Conservation (phyloP, 306 rosid species). For the Rosa multiflora region DNA sequence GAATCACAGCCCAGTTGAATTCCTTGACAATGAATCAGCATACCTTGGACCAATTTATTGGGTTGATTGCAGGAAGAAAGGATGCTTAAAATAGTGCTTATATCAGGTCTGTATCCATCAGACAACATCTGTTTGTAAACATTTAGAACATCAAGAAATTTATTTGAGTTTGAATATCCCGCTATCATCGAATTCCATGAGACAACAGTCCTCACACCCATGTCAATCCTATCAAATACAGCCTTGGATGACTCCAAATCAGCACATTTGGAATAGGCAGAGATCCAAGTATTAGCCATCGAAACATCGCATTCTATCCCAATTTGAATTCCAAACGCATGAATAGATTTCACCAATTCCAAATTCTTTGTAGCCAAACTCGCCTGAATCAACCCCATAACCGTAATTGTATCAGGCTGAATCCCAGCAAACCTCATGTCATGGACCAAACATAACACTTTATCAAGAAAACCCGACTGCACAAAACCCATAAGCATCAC, state of each 20-base stretch:
- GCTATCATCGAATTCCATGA: constrained; percentile 75
- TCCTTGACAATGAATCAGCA: constrained; percentile 59
- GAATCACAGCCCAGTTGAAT: constrained; percentile 57
- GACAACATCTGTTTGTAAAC: constrained; percentile 49
- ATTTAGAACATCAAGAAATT: constrained; percentile 32
- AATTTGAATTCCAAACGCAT: constrained; percentile 47
- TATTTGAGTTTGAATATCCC: constrained; percentile 49
- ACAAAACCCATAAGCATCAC: constrained; percentile 58
- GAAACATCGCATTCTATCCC: constrained; percentile 48
- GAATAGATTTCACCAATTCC: constrained; percentile 41
- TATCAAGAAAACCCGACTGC: constrained; percentile 35
- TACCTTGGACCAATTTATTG: constrained; percentile 48
- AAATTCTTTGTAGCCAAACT: constrained; percentile 31
- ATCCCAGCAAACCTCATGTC: constrained; percentile 51
- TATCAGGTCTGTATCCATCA: constrained; percentile 47
- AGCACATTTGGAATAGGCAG: constrained; percentile 65
- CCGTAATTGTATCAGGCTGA: constrained; percentile 50
- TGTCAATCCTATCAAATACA: constrained; percentile 43
- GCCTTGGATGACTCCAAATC: constrained; percentile 43
- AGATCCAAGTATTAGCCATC: constrained; percentile 57
- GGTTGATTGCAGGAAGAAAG: constrained; percentile 50
- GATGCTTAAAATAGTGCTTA: constrained; percentile 52
- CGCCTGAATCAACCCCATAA: constrained; percentile 46
- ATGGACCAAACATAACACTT: constrained; percentile 34
- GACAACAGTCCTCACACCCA: constrained; percentile 48